Percentiles rank a stretch among this genome's conserved stretches.
Evolutionary conservation across 768 basidiomycete species (phyloP).

Genomic region (Termitomyces sp.): DNA sequence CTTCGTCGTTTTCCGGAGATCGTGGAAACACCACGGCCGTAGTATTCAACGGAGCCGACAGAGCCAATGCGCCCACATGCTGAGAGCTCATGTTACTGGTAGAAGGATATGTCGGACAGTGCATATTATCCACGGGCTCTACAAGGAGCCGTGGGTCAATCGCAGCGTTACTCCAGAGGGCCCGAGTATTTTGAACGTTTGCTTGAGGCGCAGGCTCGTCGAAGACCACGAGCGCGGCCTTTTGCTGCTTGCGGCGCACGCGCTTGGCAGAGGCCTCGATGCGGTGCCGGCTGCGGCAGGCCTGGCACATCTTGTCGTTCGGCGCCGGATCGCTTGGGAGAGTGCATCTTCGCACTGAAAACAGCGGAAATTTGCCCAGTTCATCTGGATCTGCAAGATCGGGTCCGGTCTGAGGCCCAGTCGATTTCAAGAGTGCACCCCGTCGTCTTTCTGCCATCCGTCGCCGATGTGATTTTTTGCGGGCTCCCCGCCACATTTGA

Average conservation of each 20-base stretch:
- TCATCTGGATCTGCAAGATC: too few relatives aligned
- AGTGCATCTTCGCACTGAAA: constrained; percentile 42
- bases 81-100: constrained; percentile 29
- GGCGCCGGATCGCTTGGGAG: constrained; percentile 21
- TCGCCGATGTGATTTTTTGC: neutral
- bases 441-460: neutral
- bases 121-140: neutral
- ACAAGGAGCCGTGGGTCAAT: constrained; percentile 17
- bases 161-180: constrained; percentile 8
- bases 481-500: neutral
- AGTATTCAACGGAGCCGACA: constrained; percentile 18
- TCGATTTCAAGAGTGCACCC: neutral
- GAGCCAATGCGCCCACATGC: constrained; percentile 42
- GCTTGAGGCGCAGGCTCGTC: neutral
- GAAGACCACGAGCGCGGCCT: constrained; percentile 27
- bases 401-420: too few relatives aligned
- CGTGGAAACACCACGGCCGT: neutral
- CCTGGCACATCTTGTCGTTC: constrained; percentile 46
- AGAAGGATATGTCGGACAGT: constrained; percentile 20
- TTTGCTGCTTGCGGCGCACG: constrained; percentile 45
- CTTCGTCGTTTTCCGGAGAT: constrained; percentile 3
- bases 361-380: constrained; percentile 7
- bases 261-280: constrained; percentile 47
- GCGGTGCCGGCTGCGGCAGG: constrained; percentile 44
- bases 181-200: neutral